Base-by-base conservation (phyloP, 2,329 filamentous ascomycete genomes). In the Exserohilum rostratum region DNA sequence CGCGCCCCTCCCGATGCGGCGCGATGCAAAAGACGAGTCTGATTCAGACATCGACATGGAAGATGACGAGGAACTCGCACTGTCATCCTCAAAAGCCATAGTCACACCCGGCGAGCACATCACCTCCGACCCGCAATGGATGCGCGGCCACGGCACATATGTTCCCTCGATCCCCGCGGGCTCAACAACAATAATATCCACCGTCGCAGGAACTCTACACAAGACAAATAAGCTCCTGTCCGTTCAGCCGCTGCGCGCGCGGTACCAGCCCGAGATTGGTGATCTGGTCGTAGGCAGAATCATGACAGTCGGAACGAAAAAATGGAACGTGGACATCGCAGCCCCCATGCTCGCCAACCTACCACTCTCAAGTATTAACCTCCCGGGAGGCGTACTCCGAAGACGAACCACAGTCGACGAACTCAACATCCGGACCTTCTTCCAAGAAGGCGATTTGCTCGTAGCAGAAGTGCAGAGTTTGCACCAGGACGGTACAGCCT, bases 181-280 rank as follows among this genome's bases (percentile, higher is more conserved):
- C 13, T 82, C 83, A 46, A 85, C 84, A 4, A 83, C 87, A 55
- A 99, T 99, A 71, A 86, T 89, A 53, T 93, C 91, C 43, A 96
- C 95, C 5, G 89, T 99, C 29, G 93, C 93, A 6, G 95, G 95
- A 68, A 93, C 89, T 6, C 83, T 98, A 31, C 88, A 90, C 71
- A 93, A 93, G 74, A 98, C 93, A 56, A 99, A 99, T 84, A 98
- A 97, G 76, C 87, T 99, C 43, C 87, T 99, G 62, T 96, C 91
- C 2, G 90, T 99, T 53, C 87, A 89, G 2, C 92, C 95, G 6
- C 83, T 99, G 3, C 91, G 93, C 58, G 93, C 95, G 15, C 89
- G 95, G 58, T 99, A 99, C 80, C 91, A 87, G 2, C 95, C 95
- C 29, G 93, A 97, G 76, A 97, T 99, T 57, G 95, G 95, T 66